Base-by-base conservation (phyloP, 2,329 filamentous ascomycete species). In the Phaeophleospora eucalypticola region DNA sequence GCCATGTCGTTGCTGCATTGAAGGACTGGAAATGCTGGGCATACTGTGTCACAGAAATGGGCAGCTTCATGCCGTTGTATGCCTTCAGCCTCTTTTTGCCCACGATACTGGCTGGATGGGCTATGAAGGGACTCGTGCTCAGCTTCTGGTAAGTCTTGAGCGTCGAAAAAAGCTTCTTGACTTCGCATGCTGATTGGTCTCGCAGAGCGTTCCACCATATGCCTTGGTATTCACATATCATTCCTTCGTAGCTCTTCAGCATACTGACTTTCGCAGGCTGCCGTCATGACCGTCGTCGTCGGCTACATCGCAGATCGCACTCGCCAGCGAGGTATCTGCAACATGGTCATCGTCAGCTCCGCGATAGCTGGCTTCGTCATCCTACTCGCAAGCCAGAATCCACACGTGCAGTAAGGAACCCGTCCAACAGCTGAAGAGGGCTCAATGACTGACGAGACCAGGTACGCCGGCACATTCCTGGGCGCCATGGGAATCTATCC, bases 21-120 rank as follows among this genome's bases (percentile, higher is more conserved):
- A 84, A 78, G 48, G 89, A 94, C 62, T 93, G 86, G 83, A 94
- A 94, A 72, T 93, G 84, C 35, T 91, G 82, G 68, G 71, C 78
- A 1, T 84, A 80, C 14, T 86, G 87, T 65, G 66, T 86, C 36
- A 83, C 90, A 49, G 91, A 89, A 65, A 88, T 89, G 82, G 87
- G 60, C 10, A 49, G 47, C 36, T 42, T 60, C 15, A 54, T 55
- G 41, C 54, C 54, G 4, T 48, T 65, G 15, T 64, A 65, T 48
- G 56, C 58, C 24, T 64, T 64, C 56, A 61, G 58, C 2, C 53
- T 65, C 16, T 65, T 65, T 54, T 51, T 65, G 2, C 62, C 62
- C 19, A 63, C 61, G 12, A 63, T 64, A 29, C 51, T 62, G 21
- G 51, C 43, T 6, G 57, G 53, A 60, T 70, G 29, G 78, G 78